A percentile compares a stretch with the other conserved stretches of the same genome.
Conservation (phyloP, 805 yeast species). For the Starmerella lactis-condensi region DNA sequence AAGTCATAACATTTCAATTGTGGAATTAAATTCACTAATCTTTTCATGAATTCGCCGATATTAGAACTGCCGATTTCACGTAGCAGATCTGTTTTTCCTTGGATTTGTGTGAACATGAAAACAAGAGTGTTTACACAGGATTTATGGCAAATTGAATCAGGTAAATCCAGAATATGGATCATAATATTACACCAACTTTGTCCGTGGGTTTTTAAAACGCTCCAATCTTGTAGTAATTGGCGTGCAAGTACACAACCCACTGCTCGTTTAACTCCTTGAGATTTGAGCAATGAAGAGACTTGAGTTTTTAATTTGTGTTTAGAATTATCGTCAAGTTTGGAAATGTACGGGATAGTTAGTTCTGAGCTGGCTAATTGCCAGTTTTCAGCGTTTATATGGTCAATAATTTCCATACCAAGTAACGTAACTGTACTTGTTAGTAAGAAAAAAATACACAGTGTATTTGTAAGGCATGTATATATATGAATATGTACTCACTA, state of each 20-base stretch:
- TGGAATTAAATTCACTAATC: slow-evolving; percentile 18
- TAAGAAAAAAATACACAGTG: no score
- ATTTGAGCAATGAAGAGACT: slow-evolving; percentile 23
- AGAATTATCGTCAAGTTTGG: slow-evolving; percentile 6
- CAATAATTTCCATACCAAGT: no score
- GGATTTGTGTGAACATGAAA: slow-evolving; percentile 19
- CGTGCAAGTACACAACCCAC: slow-evolving; percentile 23
- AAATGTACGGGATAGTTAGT: no score
- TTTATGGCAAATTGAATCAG: slow-evolving; percentile 21
- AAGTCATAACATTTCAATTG: slow-evolving; percentile 2
- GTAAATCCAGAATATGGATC: slow-evolving; percentile 24
- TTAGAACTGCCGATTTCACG: slow-evolving; percentile 72
- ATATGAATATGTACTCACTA: no score
- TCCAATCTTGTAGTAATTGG: slow-evolving; percentile 17
- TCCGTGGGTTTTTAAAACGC: slow-evolving; percentile 24
- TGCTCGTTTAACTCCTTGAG: slow-evolving; percentile 24
- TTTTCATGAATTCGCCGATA: slow-evolving; percentile 38
- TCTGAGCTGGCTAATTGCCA: no score
- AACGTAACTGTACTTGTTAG: no score
- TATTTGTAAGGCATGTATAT: no score
- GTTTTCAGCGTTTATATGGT: no score
- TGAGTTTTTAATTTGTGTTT: slow-evolving; percentile 20
- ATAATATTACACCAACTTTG: slow-evolving; percentile 23
- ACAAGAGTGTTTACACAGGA: slow-evolving; percentile 18
- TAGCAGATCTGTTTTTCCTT: slow-evolving; percentile 68